phyloP scores from a whole-genome alignment of 2,329 filamentous ascomycete species.

The Amauroascus verrucosus region DNA sequence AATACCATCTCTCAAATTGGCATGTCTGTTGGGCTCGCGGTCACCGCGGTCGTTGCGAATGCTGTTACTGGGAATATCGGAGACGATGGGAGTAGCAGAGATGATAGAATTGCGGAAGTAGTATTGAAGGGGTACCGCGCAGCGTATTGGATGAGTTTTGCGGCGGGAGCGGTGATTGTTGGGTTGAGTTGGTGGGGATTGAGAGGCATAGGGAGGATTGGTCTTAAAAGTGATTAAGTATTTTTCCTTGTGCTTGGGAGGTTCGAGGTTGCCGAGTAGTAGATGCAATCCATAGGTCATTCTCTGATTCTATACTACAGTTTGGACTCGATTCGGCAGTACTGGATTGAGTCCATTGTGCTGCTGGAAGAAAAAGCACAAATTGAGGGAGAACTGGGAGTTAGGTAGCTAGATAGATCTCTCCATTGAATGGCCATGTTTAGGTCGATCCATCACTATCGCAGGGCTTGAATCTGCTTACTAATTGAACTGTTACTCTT shows the following conservation, averaged over 20 bases:
- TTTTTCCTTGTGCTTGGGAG: not conserved
- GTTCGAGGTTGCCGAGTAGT: too few relatives aligned
- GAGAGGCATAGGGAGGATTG: conserved; percentile 37
- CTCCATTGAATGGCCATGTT: too few relatives aligned
- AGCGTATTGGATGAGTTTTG: conserved; percentile 17
- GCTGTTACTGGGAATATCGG: not conserved
- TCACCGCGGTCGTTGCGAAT: conserved; percentile 40
- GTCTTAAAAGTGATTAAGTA: conserved; percentile 32
- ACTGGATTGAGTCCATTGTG: too few relatives aligned
- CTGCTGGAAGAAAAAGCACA: too few relatives aligned
- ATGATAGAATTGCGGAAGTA: conserved; percentile 18
- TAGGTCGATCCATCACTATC: too few relatives aligned
- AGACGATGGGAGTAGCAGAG: not conserved
- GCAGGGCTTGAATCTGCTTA: too few relatives aligned
- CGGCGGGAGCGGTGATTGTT: conserved; percentile 10
- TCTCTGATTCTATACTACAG: too few relatives aligned
- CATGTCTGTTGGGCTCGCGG: conserved; percentile 43
- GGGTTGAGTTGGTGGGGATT: conserved; percentile 16
- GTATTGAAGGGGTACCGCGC: conserved; percentile 15
- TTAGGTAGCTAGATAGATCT: too few relatives aligned
- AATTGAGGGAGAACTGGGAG: too few relatives aligned
- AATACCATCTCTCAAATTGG: conserved; percentile 51
- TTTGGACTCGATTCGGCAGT: too few relatives aligned
- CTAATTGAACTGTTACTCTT: too few relatives aligned
- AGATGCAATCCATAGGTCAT: too few relatives aligned